Conservation (phyloP, 2,329 filamentous ascomycete species). For the Fusarium compactum region DNA sequence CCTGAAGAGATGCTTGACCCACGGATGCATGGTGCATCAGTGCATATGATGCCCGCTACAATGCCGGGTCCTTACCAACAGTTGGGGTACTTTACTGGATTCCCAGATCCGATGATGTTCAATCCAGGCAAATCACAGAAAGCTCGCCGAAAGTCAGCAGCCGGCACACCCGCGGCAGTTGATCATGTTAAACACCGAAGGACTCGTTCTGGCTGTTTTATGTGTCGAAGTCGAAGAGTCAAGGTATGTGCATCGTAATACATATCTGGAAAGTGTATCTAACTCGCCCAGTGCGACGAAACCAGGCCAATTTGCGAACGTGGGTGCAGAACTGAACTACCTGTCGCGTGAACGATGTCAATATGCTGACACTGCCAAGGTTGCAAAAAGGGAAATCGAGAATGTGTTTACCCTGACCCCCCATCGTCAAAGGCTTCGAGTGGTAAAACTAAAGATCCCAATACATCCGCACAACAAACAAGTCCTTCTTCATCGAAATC, state of each 20-base stretch:
- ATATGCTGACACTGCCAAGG: constrained; percentile 61
- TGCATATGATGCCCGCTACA: constrained; percentile 49
- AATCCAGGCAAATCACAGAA: constrained; percentile 62
- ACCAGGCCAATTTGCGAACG: constrained; percentile 85
- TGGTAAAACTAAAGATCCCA: constrained; percentile 55
- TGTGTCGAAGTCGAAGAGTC: constrained; percentile 88
- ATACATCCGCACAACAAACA: constrained; percentile 54
- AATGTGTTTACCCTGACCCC: constrained; percentile 89
- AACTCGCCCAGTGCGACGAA: constrained; percentile 81
- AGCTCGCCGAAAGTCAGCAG: constrained; percentile 62
- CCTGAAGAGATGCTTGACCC: constrained; percentile 57
- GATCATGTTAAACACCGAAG: constrained; percentile 91
- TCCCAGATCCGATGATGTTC: constrained; percentile 63
- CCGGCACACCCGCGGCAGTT: constrained; percentile 57
- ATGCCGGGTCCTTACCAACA: constrained; percentile 60
- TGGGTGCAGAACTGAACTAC: constrained; percentile 53
- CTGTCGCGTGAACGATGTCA: background rate
- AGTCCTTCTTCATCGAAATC: constrained; percentile 68
- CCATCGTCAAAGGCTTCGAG: constrained; percentile 58
- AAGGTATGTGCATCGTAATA: constrained; percentile 66
- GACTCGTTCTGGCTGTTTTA: constrained; percentile 93
- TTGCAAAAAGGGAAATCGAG: constrained; percentile 90
- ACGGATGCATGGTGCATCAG: constrained; percentile 50
- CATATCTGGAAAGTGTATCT: constrained; percentile 13
- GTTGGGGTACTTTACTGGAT: constrained; percentile 63